Conservation (phyloP, 208 protist species). For the Acanthamoeba culbertsoni region DNA sequence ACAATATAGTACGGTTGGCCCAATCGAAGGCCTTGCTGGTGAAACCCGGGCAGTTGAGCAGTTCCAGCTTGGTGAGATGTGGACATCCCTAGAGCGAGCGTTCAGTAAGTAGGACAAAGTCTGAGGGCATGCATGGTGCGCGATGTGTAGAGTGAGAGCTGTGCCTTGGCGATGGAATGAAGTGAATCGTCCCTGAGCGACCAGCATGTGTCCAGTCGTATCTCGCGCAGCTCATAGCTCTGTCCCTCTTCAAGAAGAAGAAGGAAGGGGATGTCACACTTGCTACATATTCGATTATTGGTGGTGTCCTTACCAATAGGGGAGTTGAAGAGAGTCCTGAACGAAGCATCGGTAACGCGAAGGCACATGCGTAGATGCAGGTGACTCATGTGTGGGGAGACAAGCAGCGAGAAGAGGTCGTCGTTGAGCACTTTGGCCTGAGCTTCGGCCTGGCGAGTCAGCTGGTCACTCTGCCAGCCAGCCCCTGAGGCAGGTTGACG, state of each 20-base stretch:
- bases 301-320: neutral
- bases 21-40: neutral
- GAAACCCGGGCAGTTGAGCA: neutral
- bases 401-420: neutral
- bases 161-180: neutral
- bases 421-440: neutral
- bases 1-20: neutral
- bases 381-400: neutral
- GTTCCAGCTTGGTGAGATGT: neutral
- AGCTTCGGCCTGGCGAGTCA: neutral
- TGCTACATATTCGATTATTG: neutral
- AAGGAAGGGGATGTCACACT: neutral
- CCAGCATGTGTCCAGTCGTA: neutral
- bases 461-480: neutral
- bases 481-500: too few species aligned
- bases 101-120: too few species aligned
- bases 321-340: neutral
- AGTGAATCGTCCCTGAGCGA: neutral
- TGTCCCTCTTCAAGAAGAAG: neutral
- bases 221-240: neutral
- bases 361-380: neutral
- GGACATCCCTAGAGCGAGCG: neutral
- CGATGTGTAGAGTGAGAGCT: neutral
- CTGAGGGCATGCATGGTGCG: too few species aligned
- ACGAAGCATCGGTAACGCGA: neutral